Percentiles rank a stretch among this genome's conserved stretches.
Evolutionary conservation across 305 asterid species (phyloP).

Genomic region (Fraxinus sp.): DNA sequence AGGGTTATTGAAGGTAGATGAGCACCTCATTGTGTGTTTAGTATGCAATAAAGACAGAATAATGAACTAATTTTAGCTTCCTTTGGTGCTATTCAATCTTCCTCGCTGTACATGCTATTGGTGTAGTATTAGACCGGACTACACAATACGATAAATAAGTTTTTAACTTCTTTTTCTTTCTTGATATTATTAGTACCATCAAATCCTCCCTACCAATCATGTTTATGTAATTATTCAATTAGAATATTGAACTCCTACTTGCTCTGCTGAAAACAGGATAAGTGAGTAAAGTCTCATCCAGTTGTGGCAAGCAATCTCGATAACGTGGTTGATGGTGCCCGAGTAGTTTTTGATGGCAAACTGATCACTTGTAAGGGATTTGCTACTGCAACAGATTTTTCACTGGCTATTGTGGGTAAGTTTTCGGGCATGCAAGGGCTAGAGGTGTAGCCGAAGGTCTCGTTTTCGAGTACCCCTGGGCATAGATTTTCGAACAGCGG

Average conservation of each 20-base stretch:
- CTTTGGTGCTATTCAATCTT: background rate
- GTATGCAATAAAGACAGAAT: background rate
- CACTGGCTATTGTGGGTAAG: conserved; percentile 71
- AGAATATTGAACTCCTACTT: conserved; percentile 10
- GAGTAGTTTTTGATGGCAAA: conserved; percentile 69
- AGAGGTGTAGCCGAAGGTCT: conserved; percentile 94
- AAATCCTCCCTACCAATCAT: background rate
- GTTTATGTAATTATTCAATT: background rate
- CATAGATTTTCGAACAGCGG: conserved; percentile 1
- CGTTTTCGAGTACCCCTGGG: conserved; percentile 58
- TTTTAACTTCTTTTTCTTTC: no score
- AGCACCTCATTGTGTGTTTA: background rate
- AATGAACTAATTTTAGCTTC: background rate
- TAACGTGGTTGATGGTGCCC: conserved; percentile 38
- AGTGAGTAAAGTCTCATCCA: conserved; percentile 60
- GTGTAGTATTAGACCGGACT: background rate
- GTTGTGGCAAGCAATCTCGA: conserved; percentile 40
- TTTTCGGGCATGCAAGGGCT: conserved; percentile 79
- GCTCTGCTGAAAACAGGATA: conserved; percentile 49
- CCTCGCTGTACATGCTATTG: background rate
- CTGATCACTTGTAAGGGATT: conserved; percentile 75
- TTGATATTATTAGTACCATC: no score
- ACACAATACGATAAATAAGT: no score
- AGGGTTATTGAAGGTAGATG: conserved; percentile 62
- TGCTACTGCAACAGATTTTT: conserved; percentile 56